phyloP scores from a whole-genome alignment of 2,329 filamentous ascomycete species.

The Lachnellula subtilissima region DNA sequence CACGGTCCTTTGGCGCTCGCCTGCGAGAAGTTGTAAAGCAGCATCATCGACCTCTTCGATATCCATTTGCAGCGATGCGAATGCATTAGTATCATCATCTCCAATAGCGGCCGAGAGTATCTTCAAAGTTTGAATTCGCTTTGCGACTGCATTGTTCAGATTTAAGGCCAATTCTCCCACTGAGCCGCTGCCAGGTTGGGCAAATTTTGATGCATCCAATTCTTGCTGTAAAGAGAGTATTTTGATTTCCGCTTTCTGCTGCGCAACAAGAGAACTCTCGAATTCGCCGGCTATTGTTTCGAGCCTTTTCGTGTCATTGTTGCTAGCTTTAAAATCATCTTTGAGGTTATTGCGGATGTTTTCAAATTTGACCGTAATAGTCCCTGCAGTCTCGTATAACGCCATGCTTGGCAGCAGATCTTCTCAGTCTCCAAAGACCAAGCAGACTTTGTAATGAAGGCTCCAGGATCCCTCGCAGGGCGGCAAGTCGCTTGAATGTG shows the following conservation, averaged over 20 bases:
- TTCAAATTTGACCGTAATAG: not conserved
- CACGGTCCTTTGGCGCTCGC: not conserved
- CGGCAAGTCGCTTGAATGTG: not conserved
- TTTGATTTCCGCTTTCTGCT: not conserved
- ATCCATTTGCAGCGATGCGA: not conserved
- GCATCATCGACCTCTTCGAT: not conserved
- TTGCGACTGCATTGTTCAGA: not conserved
- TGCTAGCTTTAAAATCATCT: not conserved
- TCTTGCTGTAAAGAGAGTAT: not conserved
- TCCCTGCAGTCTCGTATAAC: not conserved
- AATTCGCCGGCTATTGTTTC: not conserved
- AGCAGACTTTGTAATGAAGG: not conserved
- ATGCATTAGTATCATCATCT: no score
- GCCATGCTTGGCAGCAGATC: not conserved
- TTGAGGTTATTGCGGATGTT: not conserved
- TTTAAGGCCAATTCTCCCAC: not conserved
- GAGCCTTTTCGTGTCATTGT: not conserved
- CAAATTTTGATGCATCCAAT: not conserved
- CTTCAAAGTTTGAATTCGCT: not conserved
- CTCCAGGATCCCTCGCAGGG: not conserved
- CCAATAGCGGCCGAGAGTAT: not conserved
- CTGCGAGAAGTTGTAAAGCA: not conserved
- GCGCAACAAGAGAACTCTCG: not conserved
- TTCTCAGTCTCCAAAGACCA: not conserved
- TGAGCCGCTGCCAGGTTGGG: not conserved